phyloP scores from a whole-genome alignment of 164 flowering plant species.

The Dillenia turbinata region DNA sequence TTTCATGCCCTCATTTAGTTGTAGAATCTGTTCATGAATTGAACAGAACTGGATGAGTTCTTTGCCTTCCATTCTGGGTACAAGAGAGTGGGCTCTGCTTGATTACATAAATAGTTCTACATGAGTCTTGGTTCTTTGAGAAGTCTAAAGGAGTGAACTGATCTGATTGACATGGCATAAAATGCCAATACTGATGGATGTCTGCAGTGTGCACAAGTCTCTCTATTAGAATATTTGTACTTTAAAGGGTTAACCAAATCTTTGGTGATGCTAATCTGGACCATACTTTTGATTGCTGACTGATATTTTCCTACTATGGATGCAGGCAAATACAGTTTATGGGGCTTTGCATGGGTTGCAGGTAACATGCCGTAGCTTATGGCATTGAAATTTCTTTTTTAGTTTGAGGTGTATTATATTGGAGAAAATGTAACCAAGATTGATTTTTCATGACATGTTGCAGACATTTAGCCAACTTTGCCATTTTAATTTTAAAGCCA shows the following conservation, averaged over 20 bases:
- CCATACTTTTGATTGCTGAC: too few relatives aligned
- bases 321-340: constrained; percentile 84
- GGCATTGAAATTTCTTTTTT: background rate
- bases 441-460: constrained; percentile 12
- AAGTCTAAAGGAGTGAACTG: too few relatives aligned
- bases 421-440: background rate
- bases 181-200: too few relatives aligned
- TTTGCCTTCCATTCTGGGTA: too few relatives aligned
- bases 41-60: too few relatives aligned
- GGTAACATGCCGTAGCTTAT: constrained; percentile 35
- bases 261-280: background rate
- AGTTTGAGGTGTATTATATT: background rate
- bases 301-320: background rate
- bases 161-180: too few relatives aligned
- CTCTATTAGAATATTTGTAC: background rate
- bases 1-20: too few relatives aligned
- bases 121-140: too few relatives aligned
- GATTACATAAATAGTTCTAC: too few relatives aligned
- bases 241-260: background rate
- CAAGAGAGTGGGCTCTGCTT: too few relatives aligned
- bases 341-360: constrained; percentile 91
- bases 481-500: constrained; percentile 44
- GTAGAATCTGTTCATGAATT: too few relatives aligned
- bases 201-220: background rate
- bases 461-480: constrained; percentile 92